Evolutionary conservation across 2,329 filamentous ascomycete species (phyloP), one percentile per base, ranked within the genome.

Genomic region (Pseudogymnoascus sp.): DNA sequence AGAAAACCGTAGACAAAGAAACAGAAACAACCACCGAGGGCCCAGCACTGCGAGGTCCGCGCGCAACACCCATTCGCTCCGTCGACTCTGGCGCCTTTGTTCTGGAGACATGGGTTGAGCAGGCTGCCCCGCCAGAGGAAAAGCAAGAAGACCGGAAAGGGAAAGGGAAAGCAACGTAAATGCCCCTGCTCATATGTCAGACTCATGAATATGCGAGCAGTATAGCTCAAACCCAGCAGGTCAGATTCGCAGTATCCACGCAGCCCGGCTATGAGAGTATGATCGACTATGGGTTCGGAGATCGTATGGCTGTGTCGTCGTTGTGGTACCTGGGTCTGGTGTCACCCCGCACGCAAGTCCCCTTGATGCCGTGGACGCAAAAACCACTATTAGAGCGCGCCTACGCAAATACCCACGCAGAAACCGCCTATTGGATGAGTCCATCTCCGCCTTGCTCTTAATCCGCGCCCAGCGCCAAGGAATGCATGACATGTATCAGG

Each of bases 61-160:
- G 77, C 68, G 85, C 82, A 10, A 82, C 80, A 58, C 83, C 87
- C 1, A 77, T 90, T 48, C 78, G 87, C 65, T 78, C 80, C 33
- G 80, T 89, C 15, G 81, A 86, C 67, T 82, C 84, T 2, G 87
- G 86, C 3, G 84, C 87, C 63, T 82, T 89, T 71, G 76, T 82
- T 25, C 80, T 89, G 69, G 87, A 89, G 71, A 78, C 86, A 62
- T 89, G 86, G 86, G 80, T 89, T 62, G 87, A 90, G 73, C 85
- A 88, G 69, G 81, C 81, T 4, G 8, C n/a, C 5, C n/a, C 1
- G 29, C 27, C 48, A 10, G 48, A 55, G 33, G 29, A 31, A 12
- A 55, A 33, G 29, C 31, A 29, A 9, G 42, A 55, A 7, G 48
- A 21, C 2, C 1, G 48, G 29, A 55, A 55, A 21, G 21, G 21